phyloP scores from a whole-genome alignment of 1,284 basidiomycete species.

The Acaromyces ingoldii region DNA sequence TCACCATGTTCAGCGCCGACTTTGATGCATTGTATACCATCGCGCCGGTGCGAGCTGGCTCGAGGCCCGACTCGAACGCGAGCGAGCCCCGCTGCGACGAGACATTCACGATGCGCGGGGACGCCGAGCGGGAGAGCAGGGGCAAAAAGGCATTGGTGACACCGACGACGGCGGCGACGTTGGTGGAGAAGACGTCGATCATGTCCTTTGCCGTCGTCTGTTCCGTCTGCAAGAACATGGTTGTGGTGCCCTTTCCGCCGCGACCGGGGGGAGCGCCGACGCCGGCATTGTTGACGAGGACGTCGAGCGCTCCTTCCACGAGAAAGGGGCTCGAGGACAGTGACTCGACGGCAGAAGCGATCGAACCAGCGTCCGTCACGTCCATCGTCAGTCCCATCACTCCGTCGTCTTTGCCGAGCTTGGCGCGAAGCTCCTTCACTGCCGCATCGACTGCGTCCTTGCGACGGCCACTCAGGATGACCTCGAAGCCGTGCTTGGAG shows the following conservation, averaged over 20 bases:
- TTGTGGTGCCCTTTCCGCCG: slow-evolving; percentile 8
- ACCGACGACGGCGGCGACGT: slow-evolving; percentile 11
- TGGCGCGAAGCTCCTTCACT: not conserved
- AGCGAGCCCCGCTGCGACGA: slow-evolving; percentile 14
- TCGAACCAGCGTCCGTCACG: slow-evolving; percentile 7
- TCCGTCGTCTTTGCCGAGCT: not conserved
- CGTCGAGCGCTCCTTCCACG: slow-evolving; percentile 8
- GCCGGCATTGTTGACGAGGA: slow-evolving; percentile 19
- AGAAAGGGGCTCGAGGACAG: not conserved
- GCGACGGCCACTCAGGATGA: slow-evolving; percentile 10
- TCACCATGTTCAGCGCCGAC: slow-evolving; percentile 20
- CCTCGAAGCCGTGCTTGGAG: not conserved
- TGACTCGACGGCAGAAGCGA: not conserved
- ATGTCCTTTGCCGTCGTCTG: slow-evolving; percentile 10
- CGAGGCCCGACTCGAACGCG: slow-evolving; percentile 9
- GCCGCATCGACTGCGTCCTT: slow-evolving; percentile 1
- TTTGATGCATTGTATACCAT: slow-evolving; percentile 21
- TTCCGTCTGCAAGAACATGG: slow-evolving; percentile 16
- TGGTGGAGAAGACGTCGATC: slow-evolving; percentile 10
- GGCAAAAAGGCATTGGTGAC: slow-evolving; percentile 14
- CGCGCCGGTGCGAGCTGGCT: slow-evolving; percentile 14
- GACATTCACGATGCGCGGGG: slow-evolving; percentile 11
- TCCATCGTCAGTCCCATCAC: slow-evolving; percentile 10
- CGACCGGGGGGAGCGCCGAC: slow-evolving; percentile 12
- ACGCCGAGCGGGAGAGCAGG: slow-evolving; percentile 5